These are phyloP conservation scores for Prinsepia uniflora DNA, from an alignment of 306 rosid species.

Conservation along the genomic window DNA sequence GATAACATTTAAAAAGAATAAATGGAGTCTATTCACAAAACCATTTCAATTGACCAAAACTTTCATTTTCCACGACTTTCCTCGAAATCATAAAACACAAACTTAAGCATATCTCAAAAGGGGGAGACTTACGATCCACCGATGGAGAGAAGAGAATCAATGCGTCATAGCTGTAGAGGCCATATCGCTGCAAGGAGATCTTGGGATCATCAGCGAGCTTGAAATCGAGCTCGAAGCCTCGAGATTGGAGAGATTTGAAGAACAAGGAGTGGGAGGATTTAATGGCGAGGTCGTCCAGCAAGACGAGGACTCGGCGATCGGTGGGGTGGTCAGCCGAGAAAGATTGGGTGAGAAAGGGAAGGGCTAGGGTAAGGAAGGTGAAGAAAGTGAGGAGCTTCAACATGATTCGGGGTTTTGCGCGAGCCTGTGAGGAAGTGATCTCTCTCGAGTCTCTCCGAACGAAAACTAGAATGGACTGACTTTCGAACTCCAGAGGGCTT, in stretches of 20 bases:
- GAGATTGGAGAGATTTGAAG: conserved; percentile 80
- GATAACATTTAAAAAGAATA: not conserved
- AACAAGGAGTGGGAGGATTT: conserved; percentile 81
- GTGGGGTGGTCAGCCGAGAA: conserved; percentile 73
- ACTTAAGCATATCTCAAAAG: not conserved
- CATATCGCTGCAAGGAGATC: conserved; percentile 71
- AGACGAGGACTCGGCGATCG: conserved; percentile 71
- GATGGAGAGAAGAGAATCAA: conserved; percentile 78
- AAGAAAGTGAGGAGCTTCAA: conserved; percentile 53
- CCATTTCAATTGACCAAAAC: conserved; percentile 1
- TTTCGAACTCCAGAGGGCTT: not conserved
- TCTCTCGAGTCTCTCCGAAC: not conserved
- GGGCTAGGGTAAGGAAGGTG: conserved; percentile 43
- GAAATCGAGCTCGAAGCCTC: conserved; percentile 88
- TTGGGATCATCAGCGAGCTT: conserved; percentile 91
- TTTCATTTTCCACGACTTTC: not conserved
- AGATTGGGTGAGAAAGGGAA: conserved; percentile 52
- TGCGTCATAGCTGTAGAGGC: conserved; percentile 81
- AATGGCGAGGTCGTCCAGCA: conserved; percentile 82
- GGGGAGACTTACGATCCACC: conserved; percentile 56
- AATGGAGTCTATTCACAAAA: not conserved
- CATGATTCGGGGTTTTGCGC: conserved; percentile 36
- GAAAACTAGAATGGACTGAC: not conserved
- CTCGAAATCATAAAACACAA: not conserved
- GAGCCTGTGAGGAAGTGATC: not conserved